A percentile compares a stretch with the other conserved stretches of the same genome.
Conservation (phyloP, 495 filamentous ascomycete genomes). For the Cetradonia linearis region DNA sequence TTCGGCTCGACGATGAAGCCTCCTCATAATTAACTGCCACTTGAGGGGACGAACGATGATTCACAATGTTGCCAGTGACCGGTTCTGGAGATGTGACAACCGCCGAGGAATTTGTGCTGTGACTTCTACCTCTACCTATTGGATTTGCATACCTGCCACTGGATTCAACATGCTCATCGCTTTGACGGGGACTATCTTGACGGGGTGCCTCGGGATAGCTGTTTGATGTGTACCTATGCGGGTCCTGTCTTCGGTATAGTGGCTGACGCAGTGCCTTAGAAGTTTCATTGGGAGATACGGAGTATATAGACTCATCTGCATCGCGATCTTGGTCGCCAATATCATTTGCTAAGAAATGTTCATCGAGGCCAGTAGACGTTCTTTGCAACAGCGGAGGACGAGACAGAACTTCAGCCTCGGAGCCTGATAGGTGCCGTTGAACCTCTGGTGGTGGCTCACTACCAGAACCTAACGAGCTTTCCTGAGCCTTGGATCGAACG, state of each 20-base stretch:
- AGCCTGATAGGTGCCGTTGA: neutral
- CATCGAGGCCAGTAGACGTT: constrained; percentile 1
- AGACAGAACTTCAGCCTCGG: neutral
- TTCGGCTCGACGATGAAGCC: neutral
- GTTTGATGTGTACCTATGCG: neutral
- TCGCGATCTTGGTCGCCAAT: neutral
- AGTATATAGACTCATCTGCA: neutral
- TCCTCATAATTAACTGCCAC: neutral
- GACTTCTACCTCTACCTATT: neutral
- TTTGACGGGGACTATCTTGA: neutral
- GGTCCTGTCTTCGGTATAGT: neutral
- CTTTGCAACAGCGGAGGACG: neutral
- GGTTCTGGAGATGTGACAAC: neutral
- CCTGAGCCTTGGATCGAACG: neutral
- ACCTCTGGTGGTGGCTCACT: neutral
- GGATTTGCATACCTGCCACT: neutral
- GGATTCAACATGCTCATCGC: neutral
- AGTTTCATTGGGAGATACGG: neutral
- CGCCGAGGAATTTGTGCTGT: neutral
- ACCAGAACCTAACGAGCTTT: neutral
- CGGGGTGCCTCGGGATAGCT: neutral
- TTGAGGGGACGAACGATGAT: constrained; percentile 1
- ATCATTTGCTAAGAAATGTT: neutral
- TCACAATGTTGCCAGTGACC: constrained; percentile 6
- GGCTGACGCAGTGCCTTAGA: neutral